Conservation (phyloP, 164 flowering plant species). For the Protea cynaroides region DNA sequence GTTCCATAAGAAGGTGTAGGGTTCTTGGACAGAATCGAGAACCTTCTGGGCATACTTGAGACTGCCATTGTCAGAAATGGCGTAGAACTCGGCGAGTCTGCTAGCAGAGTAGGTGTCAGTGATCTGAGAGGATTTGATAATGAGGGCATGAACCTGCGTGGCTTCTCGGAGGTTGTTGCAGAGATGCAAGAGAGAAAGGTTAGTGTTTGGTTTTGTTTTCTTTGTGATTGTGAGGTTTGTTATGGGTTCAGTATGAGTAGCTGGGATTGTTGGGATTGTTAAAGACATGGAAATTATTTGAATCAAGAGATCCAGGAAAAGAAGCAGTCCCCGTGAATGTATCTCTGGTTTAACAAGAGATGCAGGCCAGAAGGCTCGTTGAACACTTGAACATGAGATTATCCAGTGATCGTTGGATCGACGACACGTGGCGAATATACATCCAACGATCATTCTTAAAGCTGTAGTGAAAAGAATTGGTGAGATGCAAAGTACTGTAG, state of each 20-base stretch:
- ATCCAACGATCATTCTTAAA: too few relatives aligned
- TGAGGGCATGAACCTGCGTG: slow-evolving; percentile 5
- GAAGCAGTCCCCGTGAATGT: too few relatives aligned
- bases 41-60: slow-evolving; percentile 6
- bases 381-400: too few relatives aligned
- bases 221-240: background rate
- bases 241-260: slow-evolving; percentile 1
- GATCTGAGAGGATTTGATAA: slow-evolving; percentile 9
- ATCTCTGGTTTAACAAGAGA: too few relatives aligned
- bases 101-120: slow-evolving; percentile 3
- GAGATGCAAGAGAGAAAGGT: slow-evolving; percentile 6
- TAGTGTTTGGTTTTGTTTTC: slow-evolving; percentile 3
- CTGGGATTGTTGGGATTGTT: slow-evolving; percentile 1
- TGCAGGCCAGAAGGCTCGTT: too few relatives aligned
- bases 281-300: too few relatives aligned
- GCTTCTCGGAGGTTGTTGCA: slow-evolving; percentile 5
- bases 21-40: slow-evolving; percentile 10
- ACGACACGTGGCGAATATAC: too few relatives aligned
- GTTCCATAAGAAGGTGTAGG: slow-evolving; percentile 8
- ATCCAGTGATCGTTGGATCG: too few relatives aligned
- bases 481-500: too few relatives aligned
- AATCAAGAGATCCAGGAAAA: too few relatives aligned
- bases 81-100: slow-evolving; percentile 10
- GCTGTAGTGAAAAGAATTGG: too few relatives aligned
- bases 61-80: slow-evolving; percentile 9